Evolutionary conservation across 179 eudicot species (phyloP), one percentile per base, ranked within the genome.

Genomic region (Heliamphora pulchella): DNA sequence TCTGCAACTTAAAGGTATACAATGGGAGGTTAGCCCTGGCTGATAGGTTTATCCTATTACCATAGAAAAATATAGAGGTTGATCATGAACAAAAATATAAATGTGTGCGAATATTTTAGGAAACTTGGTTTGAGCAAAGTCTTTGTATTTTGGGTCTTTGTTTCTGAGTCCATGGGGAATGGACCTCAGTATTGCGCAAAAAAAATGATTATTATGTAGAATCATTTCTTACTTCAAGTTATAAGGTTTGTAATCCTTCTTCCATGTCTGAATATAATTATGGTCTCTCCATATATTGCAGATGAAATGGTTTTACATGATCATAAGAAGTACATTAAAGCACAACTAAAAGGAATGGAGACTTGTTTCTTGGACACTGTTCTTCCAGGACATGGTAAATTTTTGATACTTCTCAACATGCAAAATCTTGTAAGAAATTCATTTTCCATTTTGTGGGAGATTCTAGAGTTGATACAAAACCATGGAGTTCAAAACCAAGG

Each of bases 341-440:
- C 88, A 78, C 83, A 80, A 54, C 78, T 55, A 59, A 77, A 66
- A 59, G 64, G 64, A 17, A 59, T 4, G n/a, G 64, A 59, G 64
- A n/a, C n/a, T 59, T 59, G 18, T 59, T 59, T 59, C 64, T 59
- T n/a, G 64, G 64, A 59, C 17, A 17, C 18, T 15, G 64, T 59
- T 59, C 64, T 59, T 17, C 64, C 64, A 13, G 64, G 64, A 59
- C 64, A 59, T 59, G 64, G 64, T 59, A 59, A 59, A 2, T 57
- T 59, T 14, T 59, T 59, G n/a, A 4, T 59, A 59, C 64, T 59
- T 59, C 64, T 59, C 64, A 59, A 15, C 17, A 59, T 15, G n/a
- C 17, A 20, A 59, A 31, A 31, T 31, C 31, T 31, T 31, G 31
- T 31, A 31, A 31, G 31, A 31, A 31, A 31, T 31, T 31, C 31